phyloP scores from a whole-genome alignment of 1,139 yeast genomes.

The Sugiyamaella sp. region DNA sequence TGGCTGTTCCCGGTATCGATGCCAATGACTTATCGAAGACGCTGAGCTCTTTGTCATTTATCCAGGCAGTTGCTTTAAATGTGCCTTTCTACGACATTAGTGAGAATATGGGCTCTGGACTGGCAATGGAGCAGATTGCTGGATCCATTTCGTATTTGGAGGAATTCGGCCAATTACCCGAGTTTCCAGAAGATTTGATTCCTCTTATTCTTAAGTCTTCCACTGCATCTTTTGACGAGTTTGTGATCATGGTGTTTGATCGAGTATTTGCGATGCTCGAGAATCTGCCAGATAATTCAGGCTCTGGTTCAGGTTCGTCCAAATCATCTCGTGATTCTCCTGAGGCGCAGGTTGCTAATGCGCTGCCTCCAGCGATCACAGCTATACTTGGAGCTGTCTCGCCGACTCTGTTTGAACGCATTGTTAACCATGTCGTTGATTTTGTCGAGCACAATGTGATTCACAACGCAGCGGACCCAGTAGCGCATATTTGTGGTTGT shows the following conservation, averaged over 20 bases:
- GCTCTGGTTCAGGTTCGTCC: conserved; percentile 22
- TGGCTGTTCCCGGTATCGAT: conserved; percentile 82
- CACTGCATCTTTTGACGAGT: conserved; percentile 66
- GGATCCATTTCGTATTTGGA: conserved; percentile 45
- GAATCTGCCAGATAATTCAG: conserved; percentile 57
- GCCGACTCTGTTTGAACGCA: conserved; percentile 57
- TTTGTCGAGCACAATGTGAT: conserved; percentile 64
- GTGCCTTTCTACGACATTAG: conserved; percentile 59
- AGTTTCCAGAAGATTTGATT: conserved; percentile 51
- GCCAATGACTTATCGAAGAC: conserved; percentile 84
- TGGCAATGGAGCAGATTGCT: conserved; percentile 74
- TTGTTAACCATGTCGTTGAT: conserved; percentile 56
- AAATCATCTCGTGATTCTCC: conserved; percentile 38
- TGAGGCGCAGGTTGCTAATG: conserved; percentile 52
- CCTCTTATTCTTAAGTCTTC: conserved; percentile 66
- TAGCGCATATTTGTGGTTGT: conserved; percentile 71
- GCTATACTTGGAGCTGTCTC: conserved; percentile 73
- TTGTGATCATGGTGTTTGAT: conserved; percentile 60
- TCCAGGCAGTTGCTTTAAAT: conserved; percentile 71
- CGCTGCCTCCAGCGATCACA: conserved; percentile 65
- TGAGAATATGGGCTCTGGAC: conserved; percentile 44
- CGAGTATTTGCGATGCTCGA: conserved; percentile 69
- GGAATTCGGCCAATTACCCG: conserved; percentile 32
- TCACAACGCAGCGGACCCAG: conserved; percentile 66
- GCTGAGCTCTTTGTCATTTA: conserved; percentile 65